phyloP scores from a whole-genome alignment of 257 asterid species.

The Handroanthus guayacan region DNA sequence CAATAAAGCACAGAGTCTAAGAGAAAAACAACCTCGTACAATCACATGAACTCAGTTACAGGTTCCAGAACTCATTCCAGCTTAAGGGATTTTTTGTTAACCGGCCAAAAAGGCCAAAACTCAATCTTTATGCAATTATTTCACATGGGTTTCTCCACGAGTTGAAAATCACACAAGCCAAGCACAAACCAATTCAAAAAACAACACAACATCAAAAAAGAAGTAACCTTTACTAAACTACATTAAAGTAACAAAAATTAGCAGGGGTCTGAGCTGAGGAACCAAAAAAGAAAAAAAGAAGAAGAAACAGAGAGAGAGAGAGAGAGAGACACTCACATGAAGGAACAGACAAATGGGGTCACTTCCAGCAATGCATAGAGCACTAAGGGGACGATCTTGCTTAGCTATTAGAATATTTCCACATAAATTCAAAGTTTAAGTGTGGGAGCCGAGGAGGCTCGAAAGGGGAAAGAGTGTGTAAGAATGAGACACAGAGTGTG shows the following conservation, averaged over 20 bases:
- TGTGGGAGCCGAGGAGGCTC: neutral
- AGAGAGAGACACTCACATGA: neutral
- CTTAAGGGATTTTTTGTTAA: neutral
- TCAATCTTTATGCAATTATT: conserved; percentile 34
- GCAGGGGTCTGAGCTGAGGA: conserved; percentile 28
- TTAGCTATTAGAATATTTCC: neutral
- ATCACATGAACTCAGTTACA: conserved; percentile 3
- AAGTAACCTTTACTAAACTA: neutral
- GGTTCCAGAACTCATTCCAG: neutral
- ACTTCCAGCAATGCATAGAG: conserved; percentile 23
- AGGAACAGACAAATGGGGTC: conserved; percentile 24
- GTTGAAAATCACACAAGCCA: conserved; percentile 7
- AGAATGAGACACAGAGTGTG: neutral
- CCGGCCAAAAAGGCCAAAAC: neutral
- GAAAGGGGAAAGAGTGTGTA: conserved; percentile 19
- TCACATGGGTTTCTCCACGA: conserved; percentile 11
- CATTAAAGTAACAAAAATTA: neutral
- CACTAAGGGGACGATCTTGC: neutral
- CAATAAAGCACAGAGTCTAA: conserved; percentile 27
- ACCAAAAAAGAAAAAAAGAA: conserved; percentile 26
- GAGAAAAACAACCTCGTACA: conserved; percentile 1
- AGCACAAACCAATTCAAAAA: conserved; percentile 25
- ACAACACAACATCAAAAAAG: conserved; percentile 1
- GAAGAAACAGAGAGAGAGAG: neutral
- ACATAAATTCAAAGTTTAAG: neutral